Base-by-base conservation (phyloP, 1,284 basidiomycete species). In the Phenoliferia sp. region DNA sequence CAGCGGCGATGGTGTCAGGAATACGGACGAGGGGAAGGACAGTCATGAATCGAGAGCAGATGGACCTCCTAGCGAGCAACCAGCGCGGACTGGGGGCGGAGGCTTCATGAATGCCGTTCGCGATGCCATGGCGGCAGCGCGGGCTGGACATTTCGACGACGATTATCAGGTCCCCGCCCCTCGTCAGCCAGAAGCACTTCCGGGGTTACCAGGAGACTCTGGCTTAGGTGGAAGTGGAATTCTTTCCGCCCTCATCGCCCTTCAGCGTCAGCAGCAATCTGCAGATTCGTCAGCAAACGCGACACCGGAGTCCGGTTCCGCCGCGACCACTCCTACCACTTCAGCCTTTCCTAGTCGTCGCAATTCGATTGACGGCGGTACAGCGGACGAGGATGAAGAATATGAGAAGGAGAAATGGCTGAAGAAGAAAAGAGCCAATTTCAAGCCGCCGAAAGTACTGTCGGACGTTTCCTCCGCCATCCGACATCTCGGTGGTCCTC, bases 241-340 rank as follows among this genome's bases (percentile, higher is more conserved):
- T 35, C 66, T 76, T n/a, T 74, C 75, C 1, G 74, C 75, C 2
- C 62, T 76, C 19, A 73, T 76, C 39, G 75, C 75, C 1, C 68
- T 76, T 3, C 73, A 76, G 58, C 68, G 69, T 10, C 65, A 67
- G 32, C 67, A 68, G 58, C 58, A 63, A 36, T n/a, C n/a, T n/a
- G n/a, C n/a, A n/a, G 48, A 19, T 22, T 19, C 22, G 48, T 52
- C 48, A 26, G 5, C 48, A 6, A 22, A 52, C 48, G 65, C 65
- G 28, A 66, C 64, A 39, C 62, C 44, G 34, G 59, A 35, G 1
- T 66, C 68, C 22, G 63, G 48, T 10, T 71, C 69, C 10, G 72
- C 67, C 3, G 69, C 69, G 2, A 48, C 65, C 0, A 69, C 72
- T 19, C 50, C 62, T 26, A 60, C 10, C 35, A 2, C 65, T 50